A percentile compares a stretch with the other conserved stretches of the same genome.
Conservation (phyloP, 2,329 filamentous ascomycete species). For the Dryadomyces sulphureus region DNA sequence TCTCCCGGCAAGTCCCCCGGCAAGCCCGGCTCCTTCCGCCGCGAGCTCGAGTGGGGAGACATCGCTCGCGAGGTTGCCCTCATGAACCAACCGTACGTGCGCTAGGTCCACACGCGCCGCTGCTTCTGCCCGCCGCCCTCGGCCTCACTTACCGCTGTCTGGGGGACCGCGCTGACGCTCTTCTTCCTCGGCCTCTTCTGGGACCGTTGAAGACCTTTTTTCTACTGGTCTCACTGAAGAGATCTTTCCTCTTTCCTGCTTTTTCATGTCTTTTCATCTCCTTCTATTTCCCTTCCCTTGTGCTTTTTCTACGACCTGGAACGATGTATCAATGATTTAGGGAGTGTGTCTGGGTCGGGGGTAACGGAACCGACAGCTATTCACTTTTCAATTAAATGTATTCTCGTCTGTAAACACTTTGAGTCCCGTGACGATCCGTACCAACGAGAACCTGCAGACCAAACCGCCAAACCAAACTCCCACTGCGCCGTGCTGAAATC, state of each 20-base stretch:
- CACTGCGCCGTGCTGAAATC: too few relatives aligned
- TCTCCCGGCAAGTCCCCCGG: neutral
- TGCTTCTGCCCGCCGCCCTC: neutral
- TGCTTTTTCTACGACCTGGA: neutral
- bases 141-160: neutral
- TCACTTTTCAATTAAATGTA: too few relatives aligned
- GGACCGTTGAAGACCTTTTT: too few relatives aligned
- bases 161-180: neutral
- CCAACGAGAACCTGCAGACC: neutral
- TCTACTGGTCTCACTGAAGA: too few relatives aligned
- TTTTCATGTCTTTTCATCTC: too few relatives aligned
- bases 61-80: slow-evolving; percentile 81
- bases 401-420: too few relatives aligned
- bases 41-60: slow-evolving; percentile 84
- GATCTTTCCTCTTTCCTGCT: neutral
- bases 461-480: slow-evolving; percentile 6
- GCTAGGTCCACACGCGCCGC: slow-evolving; percentile 24
- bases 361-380: neutral
- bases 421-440: too few relatives aligned
- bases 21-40: slow-evolving; percentile 27
- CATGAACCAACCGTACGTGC: slow-evolving; percentile 89
- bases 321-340: neutral
- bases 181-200: neutral
- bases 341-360: neutral
- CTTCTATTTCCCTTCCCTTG: neutral